Conservation (phyloP, 2,329 filamentous ascomycete genomes). For the Fusarium sp. region DNA sequence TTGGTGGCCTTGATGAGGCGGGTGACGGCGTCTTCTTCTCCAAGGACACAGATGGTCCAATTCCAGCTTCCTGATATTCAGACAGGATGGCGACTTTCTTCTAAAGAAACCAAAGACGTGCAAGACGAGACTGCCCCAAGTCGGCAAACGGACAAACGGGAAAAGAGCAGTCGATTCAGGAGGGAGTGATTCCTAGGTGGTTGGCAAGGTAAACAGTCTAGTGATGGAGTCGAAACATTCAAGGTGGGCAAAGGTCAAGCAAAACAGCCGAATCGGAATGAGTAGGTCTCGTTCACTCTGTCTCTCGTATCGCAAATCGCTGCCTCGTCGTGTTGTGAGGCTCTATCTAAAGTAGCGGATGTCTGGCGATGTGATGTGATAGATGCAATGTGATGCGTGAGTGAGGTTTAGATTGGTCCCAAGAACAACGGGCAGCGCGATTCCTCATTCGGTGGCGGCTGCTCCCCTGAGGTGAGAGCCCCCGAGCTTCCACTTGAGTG, state of each 20-base stretch:
- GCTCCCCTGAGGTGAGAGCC: slow-evolving; percentile 46
- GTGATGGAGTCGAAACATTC: slow-evolving; percentile 33
- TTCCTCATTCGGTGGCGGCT: slow-evolving; percentile 47
- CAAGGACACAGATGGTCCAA: slow-evolving; percentile 55
- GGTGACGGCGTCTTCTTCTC: slow-evolving; percentile 52
- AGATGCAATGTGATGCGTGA: slow-evolving; percentile 42
- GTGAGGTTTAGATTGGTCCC: slow-evolving; percentile 41
- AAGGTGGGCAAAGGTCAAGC: slow-evolving; percentile 16
- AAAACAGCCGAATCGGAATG: slow-evolving; percentile 19
- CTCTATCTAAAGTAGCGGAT: slow-evolving; percentile 31
- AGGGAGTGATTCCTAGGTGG: slow-evolving; percentile 28
- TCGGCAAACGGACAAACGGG: slow-evolving; percentile 21
- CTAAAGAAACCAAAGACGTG: slow-evolving; percentile 26
- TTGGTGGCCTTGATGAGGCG: slow-evolving; percentile 46
- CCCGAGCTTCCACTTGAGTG: slow-evolving; percentile 33
- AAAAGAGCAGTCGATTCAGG: slow-evolving; percentile 27
- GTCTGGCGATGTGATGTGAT: slow-evolving; percentile 32
- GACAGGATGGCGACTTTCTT: slow-evolving; percentile 57
- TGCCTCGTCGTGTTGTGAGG: slow-evolving; percentile 31
- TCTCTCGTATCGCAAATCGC: slow-evolving; percentile 20
- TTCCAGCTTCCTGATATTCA: slow-evolving; percentile 51
- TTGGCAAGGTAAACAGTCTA: slow-evolving; percentile 36
- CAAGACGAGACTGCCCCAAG: slow-evolving; percentile 18
- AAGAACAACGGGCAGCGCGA: slow-evolving; percentile 38
- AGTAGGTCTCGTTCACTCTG: slow-evolving; percentile 11